Conservation (phyloP, 1,284 basidiomycete species). For the Ceratobasidium sp. region DNA sequence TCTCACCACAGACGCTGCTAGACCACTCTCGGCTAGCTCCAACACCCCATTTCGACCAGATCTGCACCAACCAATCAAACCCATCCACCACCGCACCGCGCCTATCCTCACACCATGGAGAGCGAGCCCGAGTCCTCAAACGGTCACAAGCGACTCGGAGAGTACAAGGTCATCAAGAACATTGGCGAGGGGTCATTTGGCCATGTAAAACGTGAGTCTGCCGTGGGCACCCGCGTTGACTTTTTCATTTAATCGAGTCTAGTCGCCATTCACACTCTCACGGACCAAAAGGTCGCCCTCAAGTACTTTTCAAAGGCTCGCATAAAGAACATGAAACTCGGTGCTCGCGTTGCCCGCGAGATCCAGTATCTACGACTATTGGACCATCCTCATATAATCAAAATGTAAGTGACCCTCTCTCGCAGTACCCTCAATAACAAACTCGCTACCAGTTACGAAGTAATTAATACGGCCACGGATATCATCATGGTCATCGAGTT, state of each 20-base stretch:
- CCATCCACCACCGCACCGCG: background rate
- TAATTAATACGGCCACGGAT: slow-evolving; percentile 91
- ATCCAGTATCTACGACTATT: slow-evolving; percentile 95
- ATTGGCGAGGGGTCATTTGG: slow-evolving; percentile 96
- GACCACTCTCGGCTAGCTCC: slow-evolving; percentile 11
- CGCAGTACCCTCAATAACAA: background rate
- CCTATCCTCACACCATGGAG: background rate
- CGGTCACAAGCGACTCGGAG: slow-evolving; percentile 63
- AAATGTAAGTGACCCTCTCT: slow-evolving; percentile 73
- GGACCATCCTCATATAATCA: slow-evolving; percentile 95
- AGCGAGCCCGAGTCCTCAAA: background rate
- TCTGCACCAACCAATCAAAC: slow-evolving; percentile 28
- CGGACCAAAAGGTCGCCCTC: slow-evolving; percentile 96
- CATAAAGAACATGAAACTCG: slow-evolving; percentile 91
- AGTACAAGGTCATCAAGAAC: slow-evolving; percentile 80
- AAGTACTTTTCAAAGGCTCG: slow-evolving; percentile 97
- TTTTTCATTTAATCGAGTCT: slow-evolving; percentile 46
- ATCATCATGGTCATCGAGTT: slow-evolving; percentile 98
- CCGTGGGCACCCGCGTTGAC: background rate
- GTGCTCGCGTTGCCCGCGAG: slow-evolving; percentile 93
- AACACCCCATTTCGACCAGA: background rate
- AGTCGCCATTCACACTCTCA: slow-evolving; percentile 96
- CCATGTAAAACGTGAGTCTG: slow-evolving; percentile 88
- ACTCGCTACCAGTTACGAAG: slow-evolving; percentile 79
- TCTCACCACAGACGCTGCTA: background rate